Percentiles rank a stretch among this genome's conserved stretches.
Evolutionary conservation across 192 early-diverging fungal species (phyloP).

Genomic region (Coemansia sp.): DNA sequence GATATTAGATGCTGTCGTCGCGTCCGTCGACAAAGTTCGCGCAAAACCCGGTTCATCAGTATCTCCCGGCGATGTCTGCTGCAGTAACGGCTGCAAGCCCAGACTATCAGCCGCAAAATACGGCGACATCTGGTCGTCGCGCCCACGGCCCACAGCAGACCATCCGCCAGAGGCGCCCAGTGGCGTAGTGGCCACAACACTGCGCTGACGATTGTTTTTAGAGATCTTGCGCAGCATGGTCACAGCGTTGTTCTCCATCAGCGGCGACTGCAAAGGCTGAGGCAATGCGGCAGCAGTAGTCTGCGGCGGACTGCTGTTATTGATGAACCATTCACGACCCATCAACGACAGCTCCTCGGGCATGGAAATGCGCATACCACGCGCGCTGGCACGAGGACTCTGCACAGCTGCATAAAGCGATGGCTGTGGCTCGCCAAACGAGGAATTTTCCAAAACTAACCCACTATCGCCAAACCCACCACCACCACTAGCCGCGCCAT

Average conservation of each 20-base stretch:
- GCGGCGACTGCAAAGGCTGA: constrained; percentile 31
- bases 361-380: constrained; percentile 30
- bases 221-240: constrained; percentile 52
- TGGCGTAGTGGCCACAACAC: neutral
- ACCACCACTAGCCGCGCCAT: neutral
- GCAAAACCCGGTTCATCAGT: constrained; percentile 3
- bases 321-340: constrained; percentile 26
- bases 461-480: constrained; percentile 2
- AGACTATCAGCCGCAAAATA: constrained; percentile 8
- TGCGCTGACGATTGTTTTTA: constrained; percentile 37
- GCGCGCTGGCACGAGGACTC: neutral
- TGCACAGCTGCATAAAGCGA: neutral
- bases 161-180: constrained; percentile 1
- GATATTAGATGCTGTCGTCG: constrained; percentile 20
- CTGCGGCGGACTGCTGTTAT: constrained; percentile 7
- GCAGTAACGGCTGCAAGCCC: neutral
- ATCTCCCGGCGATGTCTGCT: neutral
- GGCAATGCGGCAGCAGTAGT: constrained; percentile 13
- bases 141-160: neutral
- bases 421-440: neutral
- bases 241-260: constrained; percentile 45
- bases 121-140: constrained; percentile 11
- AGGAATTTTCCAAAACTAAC: neutral
- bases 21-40: constrained; percentile 20
- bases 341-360: constrained; percentile 29